These are phyloP conservation scores for Amanita rubescens DNA, from an alignment of 768 basidiomycete species.

Conservation along the genomic window DNA sequence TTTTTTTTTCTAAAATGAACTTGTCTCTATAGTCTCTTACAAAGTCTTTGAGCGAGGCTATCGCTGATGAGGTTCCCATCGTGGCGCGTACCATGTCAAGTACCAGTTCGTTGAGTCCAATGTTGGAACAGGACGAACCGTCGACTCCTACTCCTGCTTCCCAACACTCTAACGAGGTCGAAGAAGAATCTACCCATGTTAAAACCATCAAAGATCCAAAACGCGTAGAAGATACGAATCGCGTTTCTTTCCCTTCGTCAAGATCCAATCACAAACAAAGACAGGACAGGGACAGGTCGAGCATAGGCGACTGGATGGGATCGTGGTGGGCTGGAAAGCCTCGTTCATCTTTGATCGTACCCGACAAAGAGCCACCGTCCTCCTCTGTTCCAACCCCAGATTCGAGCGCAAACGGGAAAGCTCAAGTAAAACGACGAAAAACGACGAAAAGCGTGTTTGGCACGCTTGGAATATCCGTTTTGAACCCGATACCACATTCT, in stretches of 20 bases:
- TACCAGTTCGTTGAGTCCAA: slow-evolving; percentile 18
- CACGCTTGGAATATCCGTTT: slow-evolving; percentile 59
- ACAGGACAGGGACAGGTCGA: slow-evolving; percentile 51
- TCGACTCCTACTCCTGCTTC: slow-evolving; percentile 11
- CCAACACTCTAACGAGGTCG: too few species aligned
- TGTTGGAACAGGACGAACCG: slow-evolving; percentile 30
- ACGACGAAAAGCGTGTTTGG: slow-evolving; percentile 65
- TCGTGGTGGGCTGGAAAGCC: slow-evolving; percentile 54
- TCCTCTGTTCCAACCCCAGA: background rate
- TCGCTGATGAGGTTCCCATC: slow-evolving; percentile 39
- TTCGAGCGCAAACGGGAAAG: slow-evolving; percentile 10
- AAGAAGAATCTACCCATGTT: background rate
- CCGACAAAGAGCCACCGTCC: slow-evolving; percentile 14
- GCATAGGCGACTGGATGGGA: slow-evolving; percentile 72
- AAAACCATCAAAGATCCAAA: background rate
- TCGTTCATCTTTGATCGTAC: slow-evolving; percentile 14
- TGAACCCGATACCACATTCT: slow-evolving; percentile 39
- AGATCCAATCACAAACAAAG: slow-evolving; percentile 15
- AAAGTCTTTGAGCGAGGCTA: slow-evolving; percentile 49
- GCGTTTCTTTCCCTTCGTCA: background rate
- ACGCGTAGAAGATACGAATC: background rate
- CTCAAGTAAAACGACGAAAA: slow-evolving; percentile 22
- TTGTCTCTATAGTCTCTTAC: slow-evolving; percentile 33
- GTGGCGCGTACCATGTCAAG: slow-evolving; percentile 30
- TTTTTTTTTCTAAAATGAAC: background rate